Evolutionary conservation across 805 yeast genomes (phyloP), one percentile per base, ranked within the genome.

Genomic region (Metschnikowia peoriensis): DNA sequence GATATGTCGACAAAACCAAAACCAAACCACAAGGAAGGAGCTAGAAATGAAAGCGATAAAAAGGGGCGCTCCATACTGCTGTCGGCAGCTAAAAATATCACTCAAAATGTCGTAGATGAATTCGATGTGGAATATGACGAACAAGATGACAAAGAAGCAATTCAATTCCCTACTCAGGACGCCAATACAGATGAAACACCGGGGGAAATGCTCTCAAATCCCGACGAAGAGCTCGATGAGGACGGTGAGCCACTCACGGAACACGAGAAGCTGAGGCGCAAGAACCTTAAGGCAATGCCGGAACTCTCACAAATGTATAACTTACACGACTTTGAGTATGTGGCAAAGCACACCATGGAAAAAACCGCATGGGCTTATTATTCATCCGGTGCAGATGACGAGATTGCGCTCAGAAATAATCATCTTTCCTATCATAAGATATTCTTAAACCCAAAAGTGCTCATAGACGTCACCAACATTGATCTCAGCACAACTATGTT

Each of bases 321-420:
- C 63, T 61, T 89, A 54, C 85, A 83, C 61, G 98, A 93, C 68
- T 91, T 93, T 65, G 98, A 93, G 68, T 80, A 81, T 61, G 82
- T 93, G 43, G 97, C 98, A 4, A 78, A 89, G 47, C 80, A 84
- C 54, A 86, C 89, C 35, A 75, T 93, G 77, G 80, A 89, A 32
- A 83, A 82, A 50, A 80, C 68, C 15, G 97, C 94, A 0, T 89
- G 97, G 96, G 94, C 94, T 12, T 93, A 93, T 59, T 76, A 66
- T 53, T 68, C 74, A 1, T 77, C 82, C 7, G 84, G 81, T 6
- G 67, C 81, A 28, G 80, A 78, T 48, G 84, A 80, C 63, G 77
- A 79, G 58, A 63, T 75, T 41, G 66, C 83, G 1, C 61, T 78
- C 50, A 56, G 72, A 46, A 77, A 75, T 57, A 80, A 80, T 60